Evolutionary conservation across 371 early-diverging fungal species (phyloP), one percentile per base, ranked within the genome.

Genomic region (Circinella minor): DNA sequence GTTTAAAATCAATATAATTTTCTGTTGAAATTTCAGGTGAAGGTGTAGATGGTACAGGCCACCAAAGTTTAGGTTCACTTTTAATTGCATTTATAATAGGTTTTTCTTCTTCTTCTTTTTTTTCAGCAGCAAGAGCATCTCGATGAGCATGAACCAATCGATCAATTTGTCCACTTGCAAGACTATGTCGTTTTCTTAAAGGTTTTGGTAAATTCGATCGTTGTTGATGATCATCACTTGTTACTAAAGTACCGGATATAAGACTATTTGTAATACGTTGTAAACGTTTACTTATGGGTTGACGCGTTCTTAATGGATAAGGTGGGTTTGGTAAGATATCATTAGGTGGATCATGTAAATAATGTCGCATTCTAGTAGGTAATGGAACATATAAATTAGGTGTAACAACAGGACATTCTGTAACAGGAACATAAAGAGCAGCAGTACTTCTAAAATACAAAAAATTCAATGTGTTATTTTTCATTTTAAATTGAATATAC

Each of bases 91-190:
- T 13, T 61, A 14, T 27, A 2, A 27, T 2, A 27, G 27, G 27
- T 27, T 27, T 9, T 38, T 36, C 9, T 6, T n/a, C n/a, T n/a
- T n/a, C n/a, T n/a, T n/a, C n/a, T n/a, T n/a, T n/a, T n/a, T n/a
- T n/a, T n/a, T 43, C 3, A 43, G 37, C 39, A 27, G 27, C 48
- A 4, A 43, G 3, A 10, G 65, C 65, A 4, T 37, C 37, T 0
- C 65, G 36, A 18, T 49, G 49, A 11, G 65, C 65, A 65, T 65
- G 54, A 1, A 65, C 65, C 3, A 65, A 34, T n/a, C 65, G 36
- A 18, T 65, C 54, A 11, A 65, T 65, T 54, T 65, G 65, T 7
- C 65, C 65, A 37, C 65, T 65, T 1, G 65, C 65, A 36, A 65
- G 65, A 36, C 65, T 65, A 36, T 65, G 65, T 8, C 65, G 65